Evolutionary conservation across 2,329 filamentous ascomycete genomes (phyloP).

Genomic region (Ophiosphaerella herpotricha): DNA sequence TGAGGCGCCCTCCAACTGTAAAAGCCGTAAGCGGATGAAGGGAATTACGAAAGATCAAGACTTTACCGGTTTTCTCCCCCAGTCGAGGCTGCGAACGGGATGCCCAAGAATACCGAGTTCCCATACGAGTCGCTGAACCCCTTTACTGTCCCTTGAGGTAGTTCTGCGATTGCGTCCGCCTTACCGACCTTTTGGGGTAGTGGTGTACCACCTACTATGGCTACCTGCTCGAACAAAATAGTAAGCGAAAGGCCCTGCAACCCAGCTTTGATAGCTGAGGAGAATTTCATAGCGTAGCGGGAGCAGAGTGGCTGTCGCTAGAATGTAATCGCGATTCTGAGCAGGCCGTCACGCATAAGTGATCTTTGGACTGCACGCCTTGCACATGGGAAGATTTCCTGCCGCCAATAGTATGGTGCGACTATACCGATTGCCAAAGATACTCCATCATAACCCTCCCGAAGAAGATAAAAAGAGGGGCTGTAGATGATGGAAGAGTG

Average conservation of each 20-base stretch:
- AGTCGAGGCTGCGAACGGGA: constrained; percentile 30
- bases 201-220: constrained; percentile 8
- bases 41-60: neutral
- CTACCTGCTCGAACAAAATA: constrained; percentile 7
- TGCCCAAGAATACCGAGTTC: constrained; percentile 28
- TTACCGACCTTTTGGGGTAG: constrained; percentile 9
- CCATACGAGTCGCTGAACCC: constrained; percentile 23
- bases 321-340: constrained; percentile 7
- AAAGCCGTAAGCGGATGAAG: neutral
- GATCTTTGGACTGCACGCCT: neutral
- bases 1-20: constrained; percentile 26
- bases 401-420: constrained; percentile 7
- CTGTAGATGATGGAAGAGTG: constrained; percentile 3
- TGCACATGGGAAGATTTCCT: constrained; percentile 1
- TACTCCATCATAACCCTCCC: neutral
- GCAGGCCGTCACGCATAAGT: constrained; percentile 10
- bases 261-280: constrained; percentile 1
- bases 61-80: constrained; percentile 28
- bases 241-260: constrained; percentile 10
- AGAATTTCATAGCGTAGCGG: constrained; percentile 14
- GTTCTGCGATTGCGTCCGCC: constrained; percentile 13
- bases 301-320: constrained; percentile 1
- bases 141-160: constrained; percentile 20
- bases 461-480: neutral
- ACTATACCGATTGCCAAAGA: constrained; percentile 7